These are phyloP conservation scores for Lumnitzera racemosa DNA, from an alignment of 345 rosid species.

Conservation along the genomic window DNA sequence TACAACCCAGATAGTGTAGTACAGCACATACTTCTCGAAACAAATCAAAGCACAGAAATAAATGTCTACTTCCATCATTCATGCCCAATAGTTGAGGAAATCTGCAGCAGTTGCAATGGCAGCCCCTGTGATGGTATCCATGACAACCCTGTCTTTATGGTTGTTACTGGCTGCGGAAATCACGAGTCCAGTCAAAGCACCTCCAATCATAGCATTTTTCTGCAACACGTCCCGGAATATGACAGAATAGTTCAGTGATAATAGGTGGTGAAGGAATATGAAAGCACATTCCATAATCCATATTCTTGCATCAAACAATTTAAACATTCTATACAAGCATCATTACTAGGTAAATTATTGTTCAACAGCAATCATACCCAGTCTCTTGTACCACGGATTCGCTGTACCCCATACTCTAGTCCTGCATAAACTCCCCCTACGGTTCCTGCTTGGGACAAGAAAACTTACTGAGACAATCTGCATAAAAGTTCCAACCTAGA, in stretches of 20 bases:
- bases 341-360: too few relatives aligned
- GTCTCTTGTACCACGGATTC: constrained; percentile 62
- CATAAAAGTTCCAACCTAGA: too few relatives aligned
- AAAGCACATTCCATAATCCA: not conserved
- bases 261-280: too few relatives aligned
- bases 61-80: not conserved
- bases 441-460: constrained; percentile 33
- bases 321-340: not conserved
- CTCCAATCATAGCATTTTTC: constrained; percentile 92
- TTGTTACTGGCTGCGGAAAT: constrained; percentile 46
- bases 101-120: constrained; percentile 81
- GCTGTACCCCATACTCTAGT: constrained; percentile 60
- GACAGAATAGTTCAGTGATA: not conserved
- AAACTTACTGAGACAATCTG: not conserved
- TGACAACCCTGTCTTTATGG: constrained; percentile 41
- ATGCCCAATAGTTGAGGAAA: constrained; percentile 48
- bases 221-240: constrained; percentile 19
- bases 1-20: not conserved
- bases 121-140: constrained; percentile 66
- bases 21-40: not conserved
- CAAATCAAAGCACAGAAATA: not conserved
- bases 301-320: not conserved
- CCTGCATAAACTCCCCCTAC: constrained; percentile 72
- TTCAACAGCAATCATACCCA: constrained; percentile 46
- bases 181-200: constrained; percentile 68